Evolutionary conservation across 2,329 filamentous ascomycete genomes (phyloP), one percentile per base, ranked within the genome.

Genomic region (Hypoxylon sp.): DNA sequence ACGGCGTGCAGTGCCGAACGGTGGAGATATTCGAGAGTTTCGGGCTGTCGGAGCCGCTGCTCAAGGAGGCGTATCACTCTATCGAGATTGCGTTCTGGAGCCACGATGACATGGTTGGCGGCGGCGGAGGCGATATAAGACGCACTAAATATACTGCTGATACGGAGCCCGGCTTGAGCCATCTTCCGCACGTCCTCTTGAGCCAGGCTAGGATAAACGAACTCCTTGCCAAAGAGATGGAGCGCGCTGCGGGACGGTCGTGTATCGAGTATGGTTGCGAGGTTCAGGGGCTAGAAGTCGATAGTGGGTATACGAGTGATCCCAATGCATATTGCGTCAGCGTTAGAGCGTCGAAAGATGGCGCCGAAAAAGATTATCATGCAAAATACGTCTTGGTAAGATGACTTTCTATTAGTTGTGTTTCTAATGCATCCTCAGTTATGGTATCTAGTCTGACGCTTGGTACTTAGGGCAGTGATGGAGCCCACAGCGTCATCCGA

Each of bases 11-110:
- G 76, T 86, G 84, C 62, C 86, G 87, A 1, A 88, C 87, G 0
- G 86, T 90, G 13, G 88, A 90, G 75, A 84, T 90, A 22, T 88
- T 89, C 55, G 87, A 90, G 72, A 87, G 85, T 48, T 87, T 90
- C 33, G 85, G 83, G 0, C 81, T 90, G 3, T 81, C 83, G 1
- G 86, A 87, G 50, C 79, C 83, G 17, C 79, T 90, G 29, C 81
- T 89, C 31, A 81, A 82, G 35, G 87, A 89, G 64, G 82, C 87
- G 0, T 89, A 86, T 60, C 88, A 89, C 74, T 84, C 88, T 10
- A 78, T 86, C 17, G 88, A 90, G 76, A 79, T 88, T 2, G 82
- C 83, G 3, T 90, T 90, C 69, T 90, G 87, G 87, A 81, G 82
- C 2, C 75, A 44, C 17, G 39, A 44, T 22, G 17, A 44, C 17